Conservation (phyloP, 495 filamentous ascomycete species). For the Darksidea phi region DNA sequence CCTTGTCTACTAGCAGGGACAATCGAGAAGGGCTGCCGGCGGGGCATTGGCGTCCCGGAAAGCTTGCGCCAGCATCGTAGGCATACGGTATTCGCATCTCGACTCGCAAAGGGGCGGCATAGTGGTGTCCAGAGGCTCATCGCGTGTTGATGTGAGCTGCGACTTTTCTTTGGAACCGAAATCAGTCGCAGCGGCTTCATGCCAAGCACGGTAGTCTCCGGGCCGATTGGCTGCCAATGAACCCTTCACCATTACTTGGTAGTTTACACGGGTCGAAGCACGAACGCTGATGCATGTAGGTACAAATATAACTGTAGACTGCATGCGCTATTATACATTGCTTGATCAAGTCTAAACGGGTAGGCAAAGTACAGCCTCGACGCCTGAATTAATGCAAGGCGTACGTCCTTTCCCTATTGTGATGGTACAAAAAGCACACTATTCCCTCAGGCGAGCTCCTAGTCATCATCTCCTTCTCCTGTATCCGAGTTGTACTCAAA, state of each 20-base stretch:
- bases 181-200: conserved; percentile 9
- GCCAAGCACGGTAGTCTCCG: conserved; percentile 6
- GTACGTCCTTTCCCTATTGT: conserved; percentile 19
- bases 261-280: no score
- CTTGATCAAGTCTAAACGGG: conserved; percentile 29
- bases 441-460: neutral
- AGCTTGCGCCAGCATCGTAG: conserved; percentile 28
- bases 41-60: conserved; percentile 4
- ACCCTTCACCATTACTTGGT: no score
- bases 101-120: conserved; percentile 6
- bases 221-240: neutral
- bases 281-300: no score
- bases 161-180: conserved; percentile 4
- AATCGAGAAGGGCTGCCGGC: conserved; percentile 23
- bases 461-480: conserved; percentile 29
- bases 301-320: conserved; percentile 2
- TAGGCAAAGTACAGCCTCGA: conserved; percentile 4
- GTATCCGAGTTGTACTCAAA: conserved; percentile 72
- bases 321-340: conserved; percentile 35
- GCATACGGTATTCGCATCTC: conserved; percentile 28
- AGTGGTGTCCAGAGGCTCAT: conserved; percentile 29
- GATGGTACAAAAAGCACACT: conserved; percentile 30
- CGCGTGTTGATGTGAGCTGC: conserved; percentile 5
- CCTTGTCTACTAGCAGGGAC: conserved; percentile 12
- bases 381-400: conserved; percentile 34